Conservation (phyloP, 805 yeast species). For the Dipodascus albidus region DNA sequence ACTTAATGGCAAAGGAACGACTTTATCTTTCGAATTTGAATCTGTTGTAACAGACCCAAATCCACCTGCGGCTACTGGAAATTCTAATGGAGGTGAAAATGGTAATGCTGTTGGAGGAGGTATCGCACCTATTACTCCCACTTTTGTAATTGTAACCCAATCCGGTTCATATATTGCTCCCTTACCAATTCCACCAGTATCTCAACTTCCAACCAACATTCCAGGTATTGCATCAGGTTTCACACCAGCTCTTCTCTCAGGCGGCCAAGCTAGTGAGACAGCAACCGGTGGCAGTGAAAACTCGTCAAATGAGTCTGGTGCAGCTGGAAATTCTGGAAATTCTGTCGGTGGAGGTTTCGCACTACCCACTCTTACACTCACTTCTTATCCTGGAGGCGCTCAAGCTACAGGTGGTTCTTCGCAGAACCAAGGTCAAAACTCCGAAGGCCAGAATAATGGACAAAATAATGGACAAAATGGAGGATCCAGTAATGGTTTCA, state of each 20-base stretch:
- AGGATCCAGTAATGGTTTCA: neutral
- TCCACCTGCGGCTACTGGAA: neutral
- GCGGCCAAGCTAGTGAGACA: neutral
- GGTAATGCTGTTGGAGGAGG: neutral
- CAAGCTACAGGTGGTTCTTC: neutral
- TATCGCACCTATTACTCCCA: neutral
- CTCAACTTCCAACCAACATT: neutral
- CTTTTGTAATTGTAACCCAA: neutral
- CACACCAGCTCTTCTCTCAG: neutral
- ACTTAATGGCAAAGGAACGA: neutral
- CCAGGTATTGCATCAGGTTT: neutral
- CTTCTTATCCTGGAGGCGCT: neutral
- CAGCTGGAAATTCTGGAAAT: neutral
- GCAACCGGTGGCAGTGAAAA: neutral
- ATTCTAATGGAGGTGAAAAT: neutral
- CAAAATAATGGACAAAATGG: neutral
- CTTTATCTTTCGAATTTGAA: neutral
- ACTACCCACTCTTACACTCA: neutral
- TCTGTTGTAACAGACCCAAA: neutral
- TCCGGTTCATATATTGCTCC: neutral
- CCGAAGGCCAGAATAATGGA: no score
- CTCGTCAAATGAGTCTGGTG: neutral
- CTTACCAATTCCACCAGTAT: neutral
- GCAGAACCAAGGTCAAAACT: no score
- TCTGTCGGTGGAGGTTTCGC: neutral